Percentiles rank a stretch among this genome's conserved stretches.
Evolutionary conservation across 1,139 yeast genomes (phyloP).

Genomic region (Candida glucosophila): DNA sequence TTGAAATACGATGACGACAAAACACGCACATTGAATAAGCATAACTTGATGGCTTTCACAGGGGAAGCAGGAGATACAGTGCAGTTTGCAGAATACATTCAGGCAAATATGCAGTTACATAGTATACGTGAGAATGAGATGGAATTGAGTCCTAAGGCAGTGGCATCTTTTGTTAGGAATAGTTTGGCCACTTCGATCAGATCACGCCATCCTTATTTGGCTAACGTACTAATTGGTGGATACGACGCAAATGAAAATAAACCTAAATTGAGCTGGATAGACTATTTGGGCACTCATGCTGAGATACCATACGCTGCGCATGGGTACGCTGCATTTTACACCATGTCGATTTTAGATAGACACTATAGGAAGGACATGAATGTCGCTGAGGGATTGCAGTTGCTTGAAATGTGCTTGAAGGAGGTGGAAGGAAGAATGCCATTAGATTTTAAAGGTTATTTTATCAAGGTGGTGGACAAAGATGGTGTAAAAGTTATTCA

Average conservation of each 20-base stretch:
- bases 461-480: conserved; percentile 68
- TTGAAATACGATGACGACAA: conserved; percentile 84
- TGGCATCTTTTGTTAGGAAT: conserved; percentile 82
- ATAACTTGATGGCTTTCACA: conserved; percentile 77
- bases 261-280: conserved; percentile 83
- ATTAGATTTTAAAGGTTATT: conserved; percentile 87
- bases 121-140: conserved; percentile 74
- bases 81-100: conserved; percentile 91
- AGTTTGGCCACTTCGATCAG: conserved; percentile 83
- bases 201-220: conserved; percentile 89
- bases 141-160: conserved; percentile 76
- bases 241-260: conserved; percentile 53
- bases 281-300: conserved; percentile 86
- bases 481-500: conserved; percentile 45
- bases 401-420: conserved; percentile 63
- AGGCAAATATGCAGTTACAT: conserved; percentile 85
- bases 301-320: conserved; percentile 94
- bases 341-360: conserved; percentile 82
- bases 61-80: conserved; percentile 98
- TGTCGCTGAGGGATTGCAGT: conserved; percentile 68
- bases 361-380: conserved; percentile 78
- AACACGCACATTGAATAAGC: conserved; percentile 68
- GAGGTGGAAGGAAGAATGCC: conserved; percentile 90
- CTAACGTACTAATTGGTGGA: conserved; percentile 82
- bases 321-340: conserved; percentile 94